phyloP scores from a whole-genome alignment of 163 green algal genomes.

The Chlamydomonas reinhardtii region DNA sequence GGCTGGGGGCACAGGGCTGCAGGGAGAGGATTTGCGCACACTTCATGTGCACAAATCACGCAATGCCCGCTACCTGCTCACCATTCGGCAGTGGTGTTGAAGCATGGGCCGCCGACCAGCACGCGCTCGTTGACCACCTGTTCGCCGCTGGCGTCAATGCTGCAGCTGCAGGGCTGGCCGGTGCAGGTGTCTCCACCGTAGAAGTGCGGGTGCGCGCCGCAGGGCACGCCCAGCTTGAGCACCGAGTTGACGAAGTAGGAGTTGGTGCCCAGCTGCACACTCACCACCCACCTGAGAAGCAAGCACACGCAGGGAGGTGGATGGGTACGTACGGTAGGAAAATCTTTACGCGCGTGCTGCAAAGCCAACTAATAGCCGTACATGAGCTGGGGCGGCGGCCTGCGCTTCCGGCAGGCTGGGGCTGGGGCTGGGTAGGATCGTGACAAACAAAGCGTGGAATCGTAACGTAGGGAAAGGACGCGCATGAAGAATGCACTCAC shows the following conservation, averaged over 20 bases:
- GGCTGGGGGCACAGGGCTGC: too few species aligned
- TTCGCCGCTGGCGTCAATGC: background rate
- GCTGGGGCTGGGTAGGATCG: too few species aligned
- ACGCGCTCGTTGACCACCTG: background rate
- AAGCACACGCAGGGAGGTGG: too few species aligned
- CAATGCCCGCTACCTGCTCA: background rate
- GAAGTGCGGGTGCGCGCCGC: conserved; percentile 24
- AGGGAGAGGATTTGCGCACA: too few species aligned
- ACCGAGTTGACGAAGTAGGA: conserved; percentile 68
- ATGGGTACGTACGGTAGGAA: too few species aligned
- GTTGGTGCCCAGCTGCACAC: conserved; percentile 72
- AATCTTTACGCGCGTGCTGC: too few species aligned
- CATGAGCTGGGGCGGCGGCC: too few species aligned
- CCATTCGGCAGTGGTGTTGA: conserved; percentile 47
- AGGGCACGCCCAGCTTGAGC: conserved; percentile 30
- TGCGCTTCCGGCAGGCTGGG: too few species aligned
- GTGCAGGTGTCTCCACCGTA: conserved; percentile 27
- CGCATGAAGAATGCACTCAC: too few species aligned
- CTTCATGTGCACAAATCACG: background rate
- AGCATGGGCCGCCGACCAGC: background rate
- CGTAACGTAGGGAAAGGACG: too few species aligned
- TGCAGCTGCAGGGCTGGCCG: conserved; percentile 42
- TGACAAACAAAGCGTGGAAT: too few species aligned
- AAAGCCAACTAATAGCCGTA: too few species aligned
- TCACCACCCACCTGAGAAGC: conserved; percentile 55